Base-by-base conservation (phyloP, 345 rosid species). In the Zanthoxylum bungeanum region DNA sequence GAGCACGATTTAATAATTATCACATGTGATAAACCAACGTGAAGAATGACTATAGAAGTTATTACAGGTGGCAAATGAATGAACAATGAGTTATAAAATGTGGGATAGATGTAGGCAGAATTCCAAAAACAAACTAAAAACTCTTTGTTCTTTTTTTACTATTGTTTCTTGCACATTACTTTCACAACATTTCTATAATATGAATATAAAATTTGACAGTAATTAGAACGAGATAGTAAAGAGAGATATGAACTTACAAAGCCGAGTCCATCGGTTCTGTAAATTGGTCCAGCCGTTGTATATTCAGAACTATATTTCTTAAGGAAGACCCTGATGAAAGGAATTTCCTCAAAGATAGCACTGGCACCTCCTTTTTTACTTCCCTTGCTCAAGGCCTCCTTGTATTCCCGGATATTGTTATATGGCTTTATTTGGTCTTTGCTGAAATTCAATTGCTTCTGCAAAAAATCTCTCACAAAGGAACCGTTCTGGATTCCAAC, bases 341-440 rank as follows among this genome's bases (percentile, higher is more conserved):
- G 75, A 2, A 72, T 49, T 40, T 78, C 84, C 0, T 80, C 84
- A 36, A 83, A 72, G 17, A 80, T 78, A 12, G 84, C 87, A 7
- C 65, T 58, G 46, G 76, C 76, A 0, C 81, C 84, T 12, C 40
- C 84, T 60, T 60, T 70, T 27, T 36, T 27, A 36, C 71, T 77
- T 50, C 82, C 83, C 47, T 61, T 64, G 1, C 70, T 30, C 17
- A 77, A 69, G 1, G 56, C 56, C 16, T 42, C 30, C 8, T 57
- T 5, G 28, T 25, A 74, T n/a, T 73, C 77, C 47, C 49, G 31
- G 9, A 37, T 1, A 28, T 73, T 58, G 14, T 17, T 19, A 60
- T 64, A 40, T 42, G 21, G 36, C 37, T 2, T 22, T 8, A 79
- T 30, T 55, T 66, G 67, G 4, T 55, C 21, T 7, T 66, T 61